Base-by-base conservation (phyloP, 805 yeast genomes). In the Starmera pachycereana region DNA sequence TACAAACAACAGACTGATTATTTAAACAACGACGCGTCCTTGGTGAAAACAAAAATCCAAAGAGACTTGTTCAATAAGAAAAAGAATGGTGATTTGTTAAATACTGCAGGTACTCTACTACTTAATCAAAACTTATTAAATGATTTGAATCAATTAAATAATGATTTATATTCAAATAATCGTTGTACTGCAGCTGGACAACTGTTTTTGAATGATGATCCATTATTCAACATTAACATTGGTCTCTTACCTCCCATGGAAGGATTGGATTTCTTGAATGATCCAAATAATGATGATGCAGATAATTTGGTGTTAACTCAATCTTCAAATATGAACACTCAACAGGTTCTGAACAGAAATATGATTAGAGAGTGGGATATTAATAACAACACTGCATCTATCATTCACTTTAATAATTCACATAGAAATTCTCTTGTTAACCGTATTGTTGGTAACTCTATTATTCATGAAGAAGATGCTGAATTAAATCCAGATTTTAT, bases 1-100 rank as follows among this genome's bases (percentile, higher is more conserved):
- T 70, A 69, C 50, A 71, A 63, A 41, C 68, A 70, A 25, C 72
- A 78, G 50, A 65, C 71, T 0, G 67, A 66, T 4, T 68, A 66
- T 46, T 65, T 71, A 45, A 63, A 62, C 45, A 50, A 38, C 29
- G 59, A 55, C 38, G 41, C 53, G 0, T 43, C 46, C 11, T 16
- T 41, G 9, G 42, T 51, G 8, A 48, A 54, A 29, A 45, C 57
- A 4, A 46, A 52, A 18, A 32, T 55, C 22, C 56, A 51, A 11
- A 44, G 52, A 14, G 58, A 53, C 13, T 19, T 53, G 9, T 36
- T 40, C 28, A 36, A 40, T 3, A 30, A 40, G 9, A n/a, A 29
- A 8, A 37, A 37, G n/a, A 14, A 37, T 4, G 37, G 39, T 12
- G 32, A 29, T 4, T 28, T 41, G 35, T 13, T 42, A 30, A 6